Percentiles rank a stretch among this genome's conserved stretches.
Conservation (phyloP, 768 basidiomycete species). For the Sarcomyxa edulis region DNA sequence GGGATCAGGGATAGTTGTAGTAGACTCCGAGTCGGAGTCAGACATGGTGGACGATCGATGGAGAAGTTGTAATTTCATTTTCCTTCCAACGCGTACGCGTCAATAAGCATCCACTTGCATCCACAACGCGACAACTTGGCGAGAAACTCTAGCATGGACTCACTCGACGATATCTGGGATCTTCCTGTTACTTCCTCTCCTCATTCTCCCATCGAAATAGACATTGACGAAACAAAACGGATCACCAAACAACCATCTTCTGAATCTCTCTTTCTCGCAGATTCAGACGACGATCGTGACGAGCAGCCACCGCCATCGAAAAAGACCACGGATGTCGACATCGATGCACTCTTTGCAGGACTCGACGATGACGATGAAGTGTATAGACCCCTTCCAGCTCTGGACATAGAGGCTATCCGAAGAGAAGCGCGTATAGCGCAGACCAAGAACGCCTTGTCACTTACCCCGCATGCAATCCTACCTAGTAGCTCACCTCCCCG, state of each 20-base stretch:
- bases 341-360: slow-evolving; percentile 35
- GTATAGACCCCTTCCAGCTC: slow-evolving; percentile 40
- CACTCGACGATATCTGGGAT: slow-evolving; percentile 60
- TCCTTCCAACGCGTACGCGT: too few species aligned
- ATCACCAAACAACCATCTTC: slow-evolving; percentile 28
- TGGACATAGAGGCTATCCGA: slow-evolving; percentile 49
- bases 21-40: not conserved
- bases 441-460: slow-evolving; percentile 14
- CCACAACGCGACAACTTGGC: slow-evolving; percentile 37
- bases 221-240: slow-evolving; percentile 19
- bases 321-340: slow-evolving; percentile 37
- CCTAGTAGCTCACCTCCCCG: slow-evolving; percentile 46
- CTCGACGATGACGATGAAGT: slow-evolving; percentile 34
- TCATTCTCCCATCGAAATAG: slow-evolving; percentile 12
- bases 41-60: not conserved
- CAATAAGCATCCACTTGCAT: slow-evolving; percentile 23
- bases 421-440: slow-evolving; percentile 43
- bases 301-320: slow-evolving; percentile 23
- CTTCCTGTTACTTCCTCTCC: slow-evolving; percentile 32
- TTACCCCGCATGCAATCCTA: slow-evolving; percentile 41
- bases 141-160: slow-evolving; percentile 21
- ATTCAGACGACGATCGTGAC: slow-evolving; percentile 48
- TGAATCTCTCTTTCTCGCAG: slow-evolving; percentile 52
- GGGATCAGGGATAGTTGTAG: slow-evolving; percentile 31
- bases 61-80: too few species aligned